A percentile compares a stretch with the other conserved stretches of the same genome.
These are phyloP conservation scores for Harrya chromipes DNA, from an alignment of 768 basidiomycete species.

Conservation along the genomic window DNA sequence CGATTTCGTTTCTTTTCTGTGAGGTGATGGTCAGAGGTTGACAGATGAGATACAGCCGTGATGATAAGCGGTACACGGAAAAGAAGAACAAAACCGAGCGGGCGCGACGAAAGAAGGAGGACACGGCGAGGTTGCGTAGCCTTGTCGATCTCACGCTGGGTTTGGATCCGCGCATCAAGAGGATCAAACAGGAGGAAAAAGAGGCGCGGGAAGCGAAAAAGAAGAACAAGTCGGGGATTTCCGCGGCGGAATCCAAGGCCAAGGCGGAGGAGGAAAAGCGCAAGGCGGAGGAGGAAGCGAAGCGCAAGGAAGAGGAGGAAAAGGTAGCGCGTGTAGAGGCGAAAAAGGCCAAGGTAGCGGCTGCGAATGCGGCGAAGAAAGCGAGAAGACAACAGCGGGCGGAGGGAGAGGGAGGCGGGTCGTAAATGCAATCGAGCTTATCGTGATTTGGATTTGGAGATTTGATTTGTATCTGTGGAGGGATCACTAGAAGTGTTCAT, in stretches of 20 bases:
- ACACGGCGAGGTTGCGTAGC: constrained; percentile 82
- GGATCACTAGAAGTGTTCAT: too few species aligned
- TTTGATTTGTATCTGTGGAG: too few species aligned
- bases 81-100: constrained; percentile 99
- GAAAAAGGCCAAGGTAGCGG: constrained; percentile 81
- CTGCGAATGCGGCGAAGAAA: constrained; percentile 90
- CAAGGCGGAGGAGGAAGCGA: constrained; percentile 69
- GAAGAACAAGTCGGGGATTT: constrained; percentile 43
- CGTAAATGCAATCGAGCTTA: background rate
- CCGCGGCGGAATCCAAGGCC: constrained; percentile 47
- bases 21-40: constrained; percentile 6
- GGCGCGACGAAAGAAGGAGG: constrained; percentile 94
- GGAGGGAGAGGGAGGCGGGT: constrained; percentile 30
- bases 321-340: constrained; percentile 70
- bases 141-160: constrained; percentile 84
- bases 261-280: constrained; percentile 55
- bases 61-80: constrained; percentile 98
- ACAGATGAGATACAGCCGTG: constrained; percentile 57
- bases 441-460: too few species aligned
- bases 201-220: constrained; percentile 92
- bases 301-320: constrained; percentile 80
- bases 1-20: background rate
- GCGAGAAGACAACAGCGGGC: constrained; percentile 64
- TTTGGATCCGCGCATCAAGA: constrained; percentile 92
- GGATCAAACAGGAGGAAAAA: constrained; percentile 96